Evolutionary conservation across 2,329 filamentous ascomycete genomes (phyloP), one percentile per base, ranked within the genome.

Genomic region (Colletotrichum tabaci): DNA sequence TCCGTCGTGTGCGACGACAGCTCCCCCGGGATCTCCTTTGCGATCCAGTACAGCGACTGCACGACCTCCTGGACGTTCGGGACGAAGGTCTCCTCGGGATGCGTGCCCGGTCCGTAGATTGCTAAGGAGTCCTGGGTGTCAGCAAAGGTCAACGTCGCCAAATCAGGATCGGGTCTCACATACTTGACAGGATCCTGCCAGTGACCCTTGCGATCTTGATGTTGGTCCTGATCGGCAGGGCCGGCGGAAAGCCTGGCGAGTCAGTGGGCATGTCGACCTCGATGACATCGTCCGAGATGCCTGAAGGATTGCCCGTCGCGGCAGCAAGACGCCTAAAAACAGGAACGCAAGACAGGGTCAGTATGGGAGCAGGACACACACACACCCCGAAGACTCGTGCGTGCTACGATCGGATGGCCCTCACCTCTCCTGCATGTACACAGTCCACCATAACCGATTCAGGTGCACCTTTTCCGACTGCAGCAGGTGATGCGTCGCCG

Each of bases 1-100:
- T 12, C 76, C 67, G 66, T 77, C 58, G 55, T 74, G 74, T 46
- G 77, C 72, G 49, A 74, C 68, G 66, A 76, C 72, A 67, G 47
- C 18, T 74, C 74, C 2, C 71, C 71, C 0, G 74, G 74, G 7
- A 75, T 74, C 55, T 74, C 73, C 46, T 74, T 74, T 4, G 73
- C 73, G 13, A 74, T 75, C 64, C 74, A 73, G 60, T 74, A 74
- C 10, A 75, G 61, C 9, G 73, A 73, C 42, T 71, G 71, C 35
- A 80, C 77, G 7, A 80, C 80, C 8, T 80, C 78, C 4, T 80
- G 79, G 1, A 80, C 79, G 3, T 76, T 76, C 1, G 78, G 77
- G 10, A 80, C 78, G 30, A 80, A 80, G 0, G 75, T 76, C 0
- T 77, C 74, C 57, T 80, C 79, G 2, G 77, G 75, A 50, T 77